A percentile compares a stretch with the other conserved stretches of the same genome.
These are phyloP conservation scores for Aspergillus viridinutans DNA, from an alignment of 2,329 filamentous ascomycete species.

Conservation along the genomic window DNA sequence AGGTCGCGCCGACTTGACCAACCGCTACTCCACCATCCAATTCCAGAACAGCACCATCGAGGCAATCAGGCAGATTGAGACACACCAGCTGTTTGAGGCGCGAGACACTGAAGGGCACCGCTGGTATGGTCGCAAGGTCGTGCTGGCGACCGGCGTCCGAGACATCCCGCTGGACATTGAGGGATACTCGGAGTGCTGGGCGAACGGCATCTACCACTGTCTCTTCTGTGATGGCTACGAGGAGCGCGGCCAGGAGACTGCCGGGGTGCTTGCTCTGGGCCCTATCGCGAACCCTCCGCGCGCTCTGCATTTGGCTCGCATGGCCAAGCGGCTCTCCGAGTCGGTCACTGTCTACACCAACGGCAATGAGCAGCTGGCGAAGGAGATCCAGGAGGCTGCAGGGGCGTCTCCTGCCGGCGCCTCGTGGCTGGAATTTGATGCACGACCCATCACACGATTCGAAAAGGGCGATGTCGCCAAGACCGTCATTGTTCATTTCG, in stretches of 20 bases:
- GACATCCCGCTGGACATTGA: conserved; percentile 51
- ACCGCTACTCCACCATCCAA: conserved; percentile 33
- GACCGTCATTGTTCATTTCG: conserved; percentile 3
- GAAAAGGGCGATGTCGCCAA: neutral
- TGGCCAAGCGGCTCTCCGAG: conserved; percentile 43
- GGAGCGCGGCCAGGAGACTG: conserved; percentile 45
- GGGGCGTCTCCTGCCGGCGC: neutral
- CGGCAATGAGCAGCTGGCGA: conserved; percentile 33
- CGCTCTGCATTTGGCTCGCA: conserved; percentile 40
- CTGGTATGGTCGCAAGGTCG: conserved; percentile 51
- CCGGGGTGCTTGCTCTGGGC: conserved; percentile 20
- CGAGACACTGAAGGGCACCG: conserved; percentile 40
- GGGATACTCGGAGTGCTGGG: conserved; percentile 56
- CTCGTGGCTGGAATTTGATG: neutral
- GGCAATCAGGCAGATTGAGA: conserved; percentile 1
- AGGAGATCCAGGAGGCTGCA: neutral
- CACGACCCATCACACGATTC: neutral
- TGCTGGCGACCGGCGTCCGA: conserved; percentile 52
- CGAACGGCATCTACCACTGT: conserved; percentile 53
- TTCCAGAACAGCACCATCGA: conserved; percentile 14
- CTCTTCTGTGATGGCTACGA: conserved; percentile 60
- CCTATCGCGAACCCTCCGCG: conserved; percentile 34
- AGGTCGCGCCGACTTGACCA: conserved; percentile 31
- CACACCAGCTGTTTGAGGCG: conserved; percentile 31
- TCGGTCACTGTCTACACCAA: conserved; percentile 52